Evolutionary conservation across 495 filamentous ascomycete genomes (phyloP).

Genomic region (Penicillium simplicissimum): DNA sequence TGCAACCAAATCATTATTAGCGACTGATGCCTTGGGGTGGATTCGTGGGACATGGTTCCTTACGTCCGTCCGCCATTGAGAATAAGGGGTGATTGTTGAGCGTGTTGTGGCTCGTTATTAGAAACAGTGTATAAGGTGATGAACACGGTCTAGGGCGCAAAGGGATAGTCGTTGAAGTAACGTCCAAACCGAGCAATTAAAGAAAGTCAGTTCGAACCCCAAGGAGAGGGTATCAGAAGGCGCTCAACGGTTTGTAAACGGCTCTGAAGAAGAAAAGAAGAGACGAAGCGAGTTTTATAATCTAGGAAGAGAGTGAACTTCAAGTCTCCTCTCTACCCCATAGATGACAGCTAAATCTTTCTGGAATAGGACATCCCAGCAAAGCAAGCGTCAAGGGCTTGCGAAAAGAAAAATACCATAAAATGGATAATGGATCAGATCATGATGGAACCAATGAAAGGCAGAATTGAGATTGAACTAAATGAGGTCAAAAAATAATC

Average conservation of each 20-base stretch:
- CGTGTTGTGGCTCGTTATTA: constrained; percentile 16
- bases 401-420: constrained; percentile 9
- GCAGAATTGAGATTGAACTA: neutral
- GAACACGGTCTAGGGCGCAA: neutral
- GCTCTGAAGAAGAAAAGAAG: constrained; percentile 4
- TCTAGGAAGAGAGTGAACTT: neutral
- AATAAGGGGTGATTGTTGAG: neutral
- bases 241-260: constrained; percentile 1
- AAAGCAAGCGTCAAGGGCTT: constrained; percentile 1
- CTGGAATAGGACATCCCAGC: neutral
- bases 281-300: constrained; percentile 21
- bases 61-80: constrained; percentile 64
- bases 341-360: constrained; percentile 17
- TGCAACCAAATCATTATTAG: constrained; percentile 35
- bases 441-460: neutral
- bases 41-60: constrained; percentile 23
- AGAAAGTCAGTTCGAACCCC: constrained; percentile 8
- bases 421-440: constrained; percentile 2
- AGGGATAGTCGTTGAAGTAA: constrained; percentile 5
- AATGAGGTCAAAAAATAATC: neutral
- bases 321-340: constrained; percentile 21
- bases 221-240: constrained; percentile 10
- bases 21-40: neutral
- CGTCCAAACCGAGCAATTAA: constrained; percentile 13
- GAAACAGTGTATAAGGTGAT: neutral